Evolutionary conservation across 495 filamentous ascomycete genomes (phyloP).

Genomic region (Neurospora sp.): DNA sequence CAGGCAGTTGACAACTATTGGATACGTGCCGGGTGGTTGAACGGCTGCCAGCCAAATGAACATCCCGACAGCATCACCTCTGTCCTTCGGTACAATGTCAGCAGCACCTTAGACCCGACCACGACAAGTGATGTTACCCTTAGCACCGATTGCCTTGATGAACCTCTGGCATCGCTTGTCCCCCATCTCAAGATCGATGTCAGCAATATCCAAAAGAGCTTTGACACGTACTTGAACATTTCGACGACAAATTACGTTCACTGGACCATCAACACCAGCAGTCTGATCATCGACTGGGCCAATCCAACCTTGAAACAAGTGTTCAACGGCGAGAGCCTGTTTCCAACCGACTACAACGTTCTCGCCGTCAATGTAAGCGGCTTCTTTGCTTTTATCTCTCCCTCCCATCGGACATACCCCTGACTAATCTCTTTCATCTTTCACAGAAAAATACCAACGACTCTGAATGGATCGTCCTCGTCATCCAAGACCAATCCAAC

Average conservation of each 20-base stretch:
- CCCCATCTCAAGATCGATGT: conserved; percentile 25
- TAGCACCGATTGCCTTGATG: conserved; percentile 15
- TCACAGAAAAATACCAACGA: neutral
- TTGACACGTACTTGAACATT: neutral
- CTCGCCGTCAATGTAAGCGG: conserved; percentile 4
- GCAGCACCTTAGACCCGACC: conserved; percentile 22
- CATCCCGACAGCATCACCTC: conserved; percentile 39
- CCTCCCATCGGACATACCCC: neutral
- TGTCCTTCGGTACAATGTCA: conserved; percentile 44
- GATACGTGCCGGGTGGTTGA: conserved; percentile 34
- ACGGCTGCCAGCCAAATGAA: conserved; percentile 30
- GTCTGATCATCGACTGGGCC: conserved; percentile 22
- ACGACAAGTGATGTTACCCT: conserved; percentile 17
- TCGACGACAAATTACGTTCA: conserved; percentile 9
- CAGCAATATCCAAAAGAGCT: conserved; percentile 6
- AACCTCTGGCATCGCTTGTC: conserved; percentile 17
- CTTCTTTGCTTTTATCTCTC: neutral
- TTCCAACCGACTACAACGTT: conserved; percentile 25
- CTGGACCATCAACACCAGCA: conserved; percentile 26
- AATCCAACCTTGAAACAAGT: conserved; percentile 20
- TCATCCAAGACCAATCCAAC: conserved; percentile 10
- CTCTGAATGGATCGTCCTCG: conserved; percentile 12
- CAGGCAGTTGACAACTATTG: conserved; percentile 44
- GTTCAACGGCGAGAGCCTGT: conserved; percentile 16
- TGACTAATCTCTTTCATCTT: neutral